Evolutionary conservation across 23 red algal species (phyloP), one percentile per base, ranked within the genome.

Genomic region (Gracilaria vermiculophylla): DNA sequence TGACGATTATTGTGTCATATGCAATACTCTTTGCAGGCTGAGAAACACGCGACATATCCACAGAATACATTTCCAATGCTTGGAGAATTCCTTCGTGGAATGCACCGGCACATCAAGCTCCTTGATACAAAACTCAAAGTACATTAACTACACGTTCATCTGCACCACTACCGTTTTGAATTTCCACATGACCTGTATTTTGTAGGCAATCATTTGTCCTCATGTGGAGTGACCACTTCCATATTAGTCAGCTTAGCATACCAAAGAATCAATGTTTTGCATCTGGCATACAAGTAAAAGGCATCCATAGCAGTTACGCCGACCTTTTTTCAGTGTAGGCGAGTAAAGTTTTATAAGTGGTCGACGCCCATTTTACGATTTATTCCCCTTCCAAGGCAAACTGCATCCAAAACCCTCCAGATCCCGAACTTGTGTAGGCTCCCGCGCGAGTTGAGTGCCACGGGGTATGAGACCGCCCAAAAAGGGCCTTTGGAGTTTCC

Each of bases 371-470:
- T 37, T 76, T 20, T 28, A 83, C 82, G 11, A 85, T 58, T 32
- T 92, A 67, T 24, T 77, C 43, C 15, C 88, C 88, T 51, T 92
- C 89, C 53, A 92, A 53, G 32, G 80, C 47, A 48, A 92, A 88
- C 1, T 88, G 94, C 94, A 92, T 88, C 94, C 94, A 97, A 28
- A 93, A 84, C n/a, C 94, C 94, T 37, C 88, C 94, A 1, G 85
- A 97, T 27, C 94, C 94, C 24, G 58, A 80, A 19, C 77, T 86
- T 9, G 88, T 89, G 48, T 88, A 89, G 0, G 85, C 71, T 40
- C 62, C 81, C 19, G 15, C 25, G 2, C 45, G 28, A 32, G 36
- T 39, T 57, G 47, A 53, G 3, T 71, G 21, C 54, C 54, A 64
- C 8, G 78, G 54, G 15, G 78, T 64, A 49, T 82, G 54, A 33